These are phyloP conservation scores for Psilocybe sp. DNA, from an alignment of 768 basidiomycete species.

Conservation along the genomic window DNA sequence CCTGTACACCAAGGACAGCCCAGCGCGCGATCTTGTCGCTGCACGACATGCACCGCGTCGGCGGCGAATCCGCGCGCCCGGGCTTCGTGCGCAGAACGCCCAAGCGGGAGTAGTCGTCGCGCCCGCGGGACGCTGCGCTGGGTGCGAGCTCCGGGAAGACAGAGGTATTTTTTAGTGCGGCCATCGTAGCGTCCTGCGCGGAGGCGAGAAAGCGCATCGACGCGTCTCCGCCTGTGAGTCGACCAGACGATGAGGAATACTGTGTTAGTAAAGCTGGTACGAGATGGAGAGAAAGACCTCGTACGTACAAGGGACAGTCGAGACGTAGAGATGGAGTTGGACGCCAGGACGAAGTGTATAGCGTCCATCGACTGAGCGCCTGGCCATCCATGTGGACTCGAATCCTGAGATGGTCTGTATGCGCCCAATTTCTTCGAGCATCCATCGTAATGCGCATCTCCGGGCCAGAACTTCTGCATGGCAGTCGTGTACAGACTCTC, in stretches of 20 bases:
- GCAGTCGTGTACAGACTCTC: slow-evolving; percentile 83
- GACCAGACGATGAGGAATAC: neutral
- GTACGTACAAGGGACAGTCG: slow-evolving; percentile 46
- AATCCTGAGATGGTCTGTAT: slow-evolving; percentile 16
- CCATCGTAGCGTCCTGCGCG: slow-evolving; percentile 72
- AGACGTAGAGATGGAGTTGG: slow-evolving; percentile 71
- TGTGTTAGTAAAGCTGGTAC: neutral
- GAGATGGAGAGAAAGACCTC: neutral
- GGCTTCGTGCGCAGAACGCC: slow-evolving; percentile 91
- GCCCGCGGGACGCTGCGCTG: slow-evolving; percentile 59
- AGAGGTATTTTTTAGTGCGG: slow-evolving; percentile 58
- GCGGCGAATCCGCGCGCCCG: slow-evolving; percentile 85
- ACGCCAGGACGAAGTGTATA: slow-evolving; percentile 48
- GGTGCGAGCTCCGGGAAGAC: slow-evolving; percentile 30
- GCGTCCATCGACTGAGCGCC: slow-evolving; percentile 27
- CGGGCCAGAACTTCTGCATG: slow-evolving; percentile 94
- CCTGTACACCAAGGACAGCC: slow-evolving; percentile 83
- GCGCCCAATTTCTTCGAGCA: slow-evolving; percentile 66
- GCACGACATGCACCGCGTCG: slow-evolving; percentile 86
- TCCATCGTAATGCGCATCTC: slow-evolving; percentile 75
- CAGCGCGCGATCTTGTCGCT: slow-evolving; percentile 93
- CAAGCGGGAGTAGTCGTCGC: slow-evolving; percentile 72
- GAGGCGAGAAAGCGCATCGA: slow-evolving; percentile 77
- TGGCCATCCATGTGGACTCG: slow-evolving; percentile 50
- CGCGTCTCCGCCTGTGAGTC: slow-evolving; percentile 75